These are phyloP conservation scores for Coemansia sp. DNA, from an alignment of 192 early-diverging fungal genomes.

Conservation along the genomic window DNA sequence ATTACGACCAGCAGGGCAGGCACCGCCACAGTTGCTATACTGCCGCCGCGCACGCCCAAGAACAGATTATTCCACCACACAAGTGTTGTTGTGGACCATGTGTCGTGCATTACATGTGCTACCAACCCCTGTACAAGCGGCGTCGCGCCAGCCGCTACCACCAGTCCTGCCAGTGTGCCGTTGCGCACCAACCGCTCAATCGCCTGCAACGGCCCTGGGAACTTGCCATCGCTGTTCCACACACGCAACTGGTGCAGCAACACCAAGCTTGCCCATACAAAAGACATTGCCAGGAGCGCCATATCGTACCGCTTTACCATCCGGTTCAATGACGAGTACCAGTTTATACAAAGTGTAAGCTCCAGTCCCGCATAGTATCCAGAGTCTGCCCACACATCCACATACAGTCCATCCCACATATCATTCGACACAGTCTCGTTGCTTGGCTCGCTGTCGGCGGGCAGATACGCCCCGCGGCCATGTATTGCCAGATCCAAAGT, in stretches of 20 bases:
- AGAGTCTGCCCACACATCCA: constrained; percentile 47
- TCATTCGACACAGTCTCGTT: neutral
- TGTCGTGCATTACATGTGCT: constrained; percentile 7
- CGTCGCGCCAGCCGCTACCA: constrained; percentile 17
- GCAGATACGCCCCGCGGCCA: constrained; percentile 48
- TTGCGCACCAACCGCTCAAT: constrained; percentile 45
- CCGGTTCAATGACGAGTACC: constrained; percentile 68
- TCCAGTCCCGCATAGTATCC: constrained; percentile 22
- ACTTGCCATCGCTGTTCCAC: constrained; percentile 23
- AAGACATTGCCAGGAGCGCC: constrained; percentile 64
- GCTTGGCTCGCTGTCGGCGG: constrained; percentile 8
- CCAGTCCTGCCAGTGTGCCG: constrained; percentile 21
- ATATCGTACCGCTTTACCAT: constrained; percentile 70
- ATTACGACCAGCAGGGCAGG: constrained; percentile 31
- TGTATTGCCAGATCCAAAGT: constrained; percentile 46
- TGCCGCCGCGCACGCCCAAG: constrained; percentile 44
- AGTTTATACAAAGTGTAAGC: constrained; percentile 57
- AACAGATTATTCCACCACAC: constrained; percentile 45
- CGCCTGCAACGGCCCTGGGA: constrained; percentile 31
- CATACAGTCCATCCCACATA: constrained; percentile 37
- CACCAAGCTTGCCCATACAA: constrained; percentile 60
- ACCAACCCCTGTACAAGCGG: constrained; percentile 31
- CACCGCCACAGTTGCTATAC: constrained; percentile 21
- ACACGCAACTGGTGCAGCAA: constrained; percentile 44
- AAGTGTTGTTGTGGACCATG: constrained; percentile 24